Evolutionary conservation across 345 rosid genomes (phyloP).

Genomic region (Hibiscus trionum): DNA sequence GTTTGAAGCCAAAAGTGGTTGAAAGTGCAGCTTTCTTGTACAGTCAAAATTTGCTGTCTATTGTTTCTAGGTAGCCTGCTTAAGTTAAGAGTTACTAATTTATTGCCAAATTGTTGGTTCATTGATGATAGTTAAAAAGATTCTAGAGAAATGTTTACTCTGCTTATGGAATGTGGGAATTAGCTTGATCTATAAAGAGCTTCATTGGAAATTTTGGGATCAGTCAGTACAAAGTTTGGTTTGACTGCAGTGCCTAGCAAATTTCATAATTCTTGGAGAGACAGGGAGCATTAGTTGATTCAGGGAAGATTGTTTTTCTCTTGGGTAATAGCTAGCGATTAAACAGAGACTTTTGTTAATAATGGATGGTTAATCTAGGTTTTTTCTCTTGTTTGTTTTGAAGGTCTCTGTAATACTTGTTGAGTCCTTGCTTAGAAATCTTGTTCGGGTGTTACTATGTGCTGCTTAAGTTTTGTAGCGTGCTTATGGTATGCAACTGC

Average conservation of each 20-base stretch:
- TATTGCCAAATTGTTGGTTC: background rate
- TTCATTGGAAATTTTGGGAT: background rate
- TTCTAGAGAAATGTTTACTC: background rate
- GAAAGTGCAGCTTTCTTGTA: background rate
- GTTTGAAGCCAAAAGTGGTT: background rate
- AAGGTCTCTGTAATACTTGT: background rate
- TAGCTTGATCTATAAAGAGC: background rate
- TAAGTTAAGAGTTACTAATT: background rate
- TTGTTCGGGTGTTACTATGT: conserved; percentile 4
- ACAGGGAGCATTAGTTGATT: background rate
- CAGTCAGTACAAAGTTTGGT: background rate
- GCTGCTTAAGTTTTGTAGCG: background rate
- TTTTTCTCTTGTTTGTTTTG: background rate
- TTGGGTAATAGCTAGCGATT: background rate
- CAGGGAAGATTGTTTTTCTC: background rate
- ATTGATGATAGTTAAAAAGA: background rate
- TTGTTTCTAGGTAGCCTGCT: background rate
- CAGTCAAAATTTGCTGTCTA: background rate
- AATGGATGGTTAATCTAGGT: background rate
- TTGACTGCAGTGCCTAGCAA: background rate
- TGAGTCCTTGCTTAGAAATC: background rate
- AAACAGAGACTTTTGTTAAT: background rate
- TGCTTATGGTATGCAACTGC: background rate
- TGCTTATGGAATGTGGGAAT: background rate
- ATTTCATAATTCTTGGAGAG: background rate